Evolutionary conservation across 2,329 filamentous ascomycete genomes (phyloP), one percentile per base, ranked within the genome.

Genomic region (Aureobasidium sp.): DNA sequence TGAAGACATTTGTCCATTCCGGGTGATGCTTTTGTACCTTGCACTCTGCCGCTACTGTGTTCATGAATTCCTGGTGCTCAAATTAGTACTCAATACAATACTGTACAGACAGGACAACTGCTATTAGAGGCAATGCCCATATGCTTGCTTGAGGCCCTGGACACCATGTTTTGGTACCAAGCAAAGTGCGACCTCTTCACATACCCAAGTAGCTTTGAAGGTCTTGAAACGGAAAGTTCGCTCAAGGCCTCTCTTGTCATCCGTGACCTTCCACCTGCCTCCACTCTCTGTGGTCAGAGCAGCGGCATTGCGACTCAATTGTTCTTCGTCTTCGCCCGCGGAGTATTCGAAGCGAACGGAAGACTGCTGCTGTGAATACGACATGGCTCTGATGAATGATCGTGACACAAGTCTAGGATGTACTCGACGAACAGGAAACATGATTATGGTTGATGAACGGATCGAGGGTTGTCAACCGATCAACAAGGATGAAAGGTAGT

Each of bases 1-100:
- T 90, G 74, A 87, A 90, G 9, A 88, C 87, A 69, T 91, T 90
- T 2, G 85, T 87, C 87, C 87, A 90, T 72, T 90, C 87, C 0
- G 88, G 87, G 69, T 91, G 88, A 71, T 91, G 88, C 67, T 84
- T 87, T 69, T 82, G 81, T 41, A 82, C 72, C 69, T 87, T 87
- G 74, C 86, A 88, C 68, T 89, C 82, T 36, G 85, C 75, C 12
- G 87, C 84, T 15, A 90, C 81, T 2, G 80, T 80, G n/a, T 86
- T 87, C 87, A 90, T 90, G 74, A 90, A 91, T 66, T 87, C 85
- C 86, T 88, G 65, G n/a, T 26, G 6, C 20, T 4, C 15, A 43
- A 29, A 17, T 43, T 8, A 44, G 52, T 34, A 8, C 17, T 26
- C 12, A 6, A 9, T 10, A 8, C 37, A 17, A 44, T n/a, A 36